Base-by-base conservation (phyloP, 1,139 yeast genomes). In the Candida sanyaensis region DNA sequence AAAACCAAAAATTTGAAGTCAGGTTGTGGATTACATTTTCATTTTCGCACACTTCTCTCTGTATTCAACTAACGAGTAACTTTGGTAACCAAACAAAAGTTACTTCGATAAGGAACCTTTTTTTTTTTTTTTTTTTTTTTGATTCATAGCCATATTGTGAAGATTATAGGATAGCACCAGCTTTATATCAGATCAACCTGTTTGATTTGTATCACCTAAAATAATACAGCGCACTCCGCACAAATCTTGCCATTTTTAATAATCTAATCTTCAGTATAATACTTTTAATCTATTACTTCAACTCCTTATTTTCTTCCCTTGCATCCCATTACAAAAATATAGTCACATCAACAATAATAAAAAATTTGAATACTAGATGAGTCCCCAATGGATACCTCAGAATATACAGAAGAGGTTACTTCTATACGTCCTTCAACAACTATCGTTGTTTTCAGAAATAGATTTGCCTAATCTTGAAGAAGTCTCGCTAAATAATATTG, bases 371-470 rank as follows among this genome's bases (percentile, higher is more conserved):
- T 29, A 40, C 33, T 37, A 41, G 44, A 81, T 81, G 86, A 78
- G 80, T 59, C 84, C 87, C 43, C 84, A 75, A 60, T 88, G 96
- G 95, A 77, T 87, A 64, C 93, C 96, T 9, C 92, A 86, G 62
- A 86, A 85, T 62, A 76, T 91, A 41, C 96, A 90, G 61, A 87
- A 88, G 66, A 74, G 96, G 58, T 80, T 91, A 43, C 78, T 91
- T 44, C 79, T 87, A 44, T 90, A 89, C 65, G 83, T 90, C 4
- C 77, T 91, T 23, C 90, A 87, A 61, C 95, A 89, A 63, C 78
- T 91, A 37, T 83, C 92, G n/a, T 68, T 91, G 37, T 88, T 91
- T 62, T 86, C 96, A 1, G 89, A 88, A 60, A 78, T 90, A 27
- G 95, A 90, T 62, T 71, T 88, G 31, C 87, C 91, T 13, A 87